Evolutionary conservation across 164 flowering plant genomes (phyloP).

Genomic region (Chloranthus sessilifolius): DNA sequence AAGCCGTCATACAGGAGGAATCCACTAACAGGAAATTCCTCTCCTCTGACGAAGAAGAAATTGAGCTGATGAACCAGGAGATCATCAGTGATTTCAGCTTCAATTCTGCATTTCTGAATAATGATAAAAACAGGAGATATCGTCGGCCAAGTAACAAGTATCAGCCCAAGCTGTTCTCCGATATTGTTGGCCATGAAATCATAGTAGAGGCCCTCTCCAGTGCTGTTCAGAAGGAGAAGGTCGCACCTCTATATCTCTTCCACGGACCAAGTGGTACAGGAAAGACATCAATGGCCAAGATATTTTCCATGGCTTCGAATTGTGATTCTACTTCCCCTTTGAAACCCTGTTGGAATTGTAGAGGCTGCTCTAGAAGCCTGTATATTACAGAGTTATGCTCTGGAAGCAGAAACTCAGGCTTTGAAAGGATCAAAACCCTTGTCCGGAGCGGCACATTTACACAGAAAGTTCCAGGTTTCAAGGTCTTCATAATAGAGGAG

Average conservation of each 20-base stretch:
- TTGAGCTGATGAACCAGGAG: too few relatives aligned
- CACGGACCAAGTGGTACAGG: slow-evolving; percentile 43
- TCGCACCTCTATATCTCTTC: slow-evolving; percentile 32
- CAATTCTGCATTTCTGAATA: too few relatives aligned
- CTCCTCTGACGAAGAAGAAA: too few relatives aligned
- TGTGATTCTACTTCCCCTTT: slow-evolving; percentile 22
- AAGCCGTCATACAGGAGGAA: too few relatives aligned
- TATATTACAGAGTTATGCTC: slow-evolving; percentile 27
- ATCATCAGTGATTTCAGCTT: too few relatives aligned
- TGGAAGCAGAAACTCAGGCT: slow-evolving; percentile 24
- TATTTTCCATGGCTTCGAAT: slow-evolving; percentile 31
- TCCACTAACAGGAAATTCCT: too few relatives aligned
- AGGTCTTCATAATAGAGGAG: slow-evolving; percentile 33
- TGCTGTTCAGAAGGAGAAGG: slow-evolving; percentile 22
- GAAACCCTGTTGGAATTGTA: slow-evolving; percentile 39
- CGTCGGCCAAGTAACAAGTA: slow-evolving; percentile 16
- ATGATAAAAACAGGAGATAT: too few relatives aligned
- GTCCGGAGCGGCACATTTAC: slow-evolving; percentile 25
- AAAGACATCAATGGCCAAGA: slow-evolving; percentile 33
- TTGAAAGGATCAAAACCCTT: slow-evolving; percentile 24
- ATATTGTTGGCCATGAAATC: slow-evolving; percentile 28
- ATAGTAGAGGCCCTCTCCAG: slow-evolving; percentile 20
- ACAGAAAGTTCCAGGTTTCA: slow-evolving; percentile 17
- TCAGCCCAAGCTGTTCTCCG: slow-evolving; percentile 27
- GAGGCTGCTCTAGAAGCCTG: slow-evolving; percentile 31